Base-by-base conservation (phyloP, 768 basidiomycete genomes). In the Leucocoprinus sp. region DNA sequence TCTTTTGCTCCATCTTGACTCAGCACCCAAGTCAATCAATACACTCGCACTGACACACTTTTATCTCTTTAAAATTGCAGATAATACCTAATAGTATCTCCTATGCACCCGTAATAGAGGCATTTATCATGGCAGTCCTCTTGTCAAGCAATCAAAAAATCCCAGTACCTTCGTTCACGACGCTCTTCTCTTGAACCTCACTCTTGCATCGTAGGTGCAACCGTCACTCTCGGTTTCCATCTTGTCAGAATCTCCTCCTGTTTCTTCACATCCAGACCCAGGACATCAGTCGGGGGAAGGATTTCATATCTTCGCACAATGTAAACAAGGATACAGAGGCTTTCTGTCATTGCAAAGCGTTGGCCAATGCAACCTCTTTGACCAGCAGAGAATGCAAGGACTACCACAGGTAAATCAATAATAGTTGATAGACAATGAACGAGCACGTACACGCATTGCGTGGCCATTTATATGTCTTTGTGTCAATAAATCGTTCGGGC, bases 401-500 rank as follows among this genome's bases (percentile, higher is more conserved):
- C 71, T 42, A 37, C 9, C 31, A 18, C 4, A 12, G 19, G 19
- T 11, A 1, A 17, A 18, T 8, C 7, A n/a, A 6, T 5, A 11
- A 33, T 8, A 35, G 29, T n/a, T 23, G 34, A 40, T 36, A 11
- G 26, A 14, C 41, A 35, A 21, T n/a, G n/a, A n/a, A n/a, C 2
- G 17, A 22, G 27, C 8, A 40, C 71, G 36, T 45, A 72, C 72
- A 74, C 11, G 71, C 74, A 44, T 74, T 63, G 18, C 75, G 67
- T 11, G 73, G 75, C 74, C 74, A 77, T 23, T 63, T 62, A 43
- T 76, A 75, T 1, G 63, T 57, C 3, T 64, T 64, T 0, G 71
- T 74, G 42, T 76, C 74, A 22, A 77, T 61, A 54, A 76, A 77
- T 0, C 71, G 66, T 36, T 71, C 70, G 0, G 74, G 74, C 37